These are phyloP conservation scores for Mitragyna speciosa DNA, from an alignment of 257 asterid species.

Conservation along the genomic window DNA sequence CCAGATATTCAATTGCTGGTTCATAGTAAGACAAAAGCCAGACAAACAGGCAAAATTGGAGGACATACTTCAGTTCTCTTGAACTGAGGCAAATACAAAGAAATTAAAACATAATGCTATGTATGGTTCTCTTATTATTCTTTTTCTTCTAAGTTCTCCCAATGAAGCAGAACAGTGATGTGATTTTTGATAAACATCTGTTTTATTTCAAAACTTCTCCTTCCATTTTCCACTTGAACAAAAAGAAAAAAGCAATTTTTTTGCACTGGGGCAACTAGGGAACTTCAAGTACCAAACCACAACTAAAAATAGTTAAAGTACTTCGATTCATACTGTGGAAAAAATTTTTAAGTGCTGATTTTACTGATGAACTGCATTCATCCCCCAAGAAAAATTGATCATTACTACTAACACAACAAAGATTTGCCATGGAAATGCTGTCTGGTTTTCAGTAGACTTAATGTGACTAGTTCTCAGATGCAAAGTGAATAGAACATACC, in stretches of 20 bases:
- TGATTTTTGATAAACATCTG: not conserved
- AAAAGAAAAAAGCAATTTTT: too few relatives aligned
- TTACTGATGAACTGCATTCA: not conserved
- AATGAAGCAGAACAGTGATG: too few relatives aligned
- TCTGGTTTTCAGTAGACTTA: not conserved
- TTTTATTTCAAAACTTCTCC: not conserved
- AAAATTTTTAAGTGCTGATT: not conserved
- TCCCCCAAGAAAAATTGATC: not conserved
- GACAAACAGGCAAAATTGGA: conserved; percentile 40
- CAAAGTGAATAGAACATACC: not conserved
- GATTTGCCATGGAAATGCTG: not conserved
- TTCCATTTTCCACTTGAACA: not conserved
- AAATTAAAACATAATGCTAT: not conserved
- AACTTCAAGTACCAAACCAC: not conserved
- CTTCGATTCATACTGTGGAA: not conserved
- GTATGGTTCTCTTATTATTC: not conserved
- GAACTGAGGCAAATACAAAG: not conserved
- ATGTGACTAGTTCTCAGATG: not conserved
- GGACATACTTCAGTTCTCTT: not conserved
- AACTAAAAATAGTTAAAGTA: not conserved
- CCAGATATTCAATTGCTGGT: conserved; percentile 82
- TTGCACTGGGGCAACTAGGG: not conserved
- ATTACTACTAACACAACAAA: not conserved
- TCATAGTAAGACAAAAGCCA: conserved; percentile 93
- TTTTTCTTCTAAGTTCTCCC: too few relatives aligned